Base-by-base conservation (phyloP, 2,329 filamentous ascomycete genomes). In the Thyridium curvatum region DNA sequence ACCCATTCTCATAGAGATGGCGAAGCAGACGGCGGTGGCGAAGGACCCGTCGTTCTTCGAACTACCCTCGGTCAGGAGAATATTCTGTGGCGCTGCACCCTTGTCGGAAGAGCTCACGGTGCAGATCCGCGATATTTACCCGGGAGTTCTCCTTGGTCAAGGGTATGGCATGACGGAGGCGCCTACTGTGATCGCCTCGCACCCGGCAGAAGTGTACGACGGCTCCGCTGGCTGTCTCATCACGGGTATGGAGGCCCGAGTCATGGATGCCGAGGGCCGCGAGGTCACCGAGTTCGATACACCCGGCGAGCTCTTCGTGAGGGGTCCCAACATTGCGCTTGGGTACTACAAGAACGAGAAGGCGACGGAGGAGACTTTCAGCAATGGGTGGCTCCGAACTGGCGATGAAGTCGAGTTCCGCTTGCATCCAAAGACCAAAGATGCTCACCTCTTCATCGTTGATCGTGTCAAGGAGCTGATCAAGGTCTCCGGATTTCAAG, bases 121-220 rank as follows among this genome's bases (percentile, higher is more conserved):
- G 21, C 21, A 26, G 21, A 26, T 26, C 21, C 21, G 21, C 6
- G 21, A 26, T 6, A 6, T 6, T 26, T 26, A 6, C 21, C 21
- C 21, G 21, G 55, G 16, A 51, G 44, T 66, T 16, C 56, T 59
- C 32, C 58, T 71, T 18, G 59, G 57, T 52, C 75, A 77, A 47
- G 76, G 72, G 1, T 79, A 74, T 69, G 77, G 77, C 4, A 79
- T 81, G 77, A 80, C 77, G 0, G 77, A 81, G 54, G 3, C 21
- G 21, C 21, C 21, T 74, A 79, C 0, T 77, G 77, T 6, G 35
- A 71, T 44, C 54, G 36, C 66, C 76, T 3, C 79, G 79, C 47
- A 66, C 62, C 41, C 21, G 21, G 21, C 21, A 26, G 21, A 26
- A 6, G 21, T 26, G 6, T 26, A 26, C 10, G 21, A 26, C 21